A percentile compares a stretch with the other conserved stretches of the same genome.
phyloP scores from a whole-genome alignment of 345 rosid species.

The Murraya paniculata region DNA sequence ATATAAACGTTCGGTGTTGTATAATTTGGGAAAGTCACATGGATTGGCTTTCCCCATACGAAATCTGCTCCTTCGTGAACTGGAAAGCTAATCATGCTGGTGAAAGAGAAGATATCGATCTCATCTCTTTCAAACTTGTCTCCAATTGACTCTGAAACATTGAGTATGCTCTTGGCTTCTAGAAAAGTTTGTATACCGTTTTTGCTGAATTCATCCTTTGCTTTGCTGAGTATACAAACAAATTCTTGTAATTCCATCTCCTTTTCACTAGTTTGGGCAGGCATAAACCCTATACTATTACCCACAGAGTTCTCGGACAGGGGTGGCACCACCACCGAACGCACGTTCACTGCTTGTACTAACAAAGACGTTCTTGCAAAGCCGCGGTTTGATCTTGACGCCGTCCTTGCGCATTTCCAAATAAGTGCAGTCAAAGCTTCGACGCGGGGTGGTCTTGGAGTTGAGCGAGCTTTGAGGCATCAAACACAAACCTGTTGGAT shows the following conservation, averaged over 20 bases:
- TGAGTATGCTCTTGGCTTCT: constrained; percentile 5
- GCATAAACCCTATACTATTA: constrained; percentile 11
- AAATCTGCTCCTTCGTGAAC: constrained; percentile 29
- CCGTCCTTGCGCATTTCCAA: constrained; percentile 15
- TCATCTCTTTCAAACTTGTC: not conserved
- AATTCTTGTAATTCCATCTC: constrained; percentile 25
- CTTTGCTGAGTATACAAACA: constrained; percentile 16
- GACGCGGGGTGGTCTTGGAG: constrained; percentile 30
- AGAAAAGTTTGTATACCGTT: not conserved
- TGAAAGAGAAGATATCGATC: constrained; percentile 20
- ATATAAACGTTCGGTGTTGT: not conserved
- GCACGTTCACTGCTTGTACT: constrained; percentile 4
- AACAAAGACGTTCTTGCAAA: not conserved
- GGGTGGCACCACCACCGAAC: not conserved
- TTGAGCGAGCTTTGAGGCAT: constrained; percentile 19
- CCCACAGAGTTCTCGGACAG: constrained; percentile 1
- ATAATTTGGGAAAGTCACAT: not conserved
- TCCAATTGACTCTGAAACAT: constrained; percentile 14
- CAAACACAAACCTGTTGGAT: constrained; percentile 16
- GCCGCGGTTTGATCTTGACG: constrained; percentile 5
- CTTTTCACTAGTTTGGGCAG: constrained; percentile 23
- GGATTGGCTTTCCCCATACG: constrained; percentile 36
- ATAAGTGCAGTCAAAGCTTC: constrained; percentile 31
- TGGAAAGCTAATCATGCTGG: constrained; percentile 14
- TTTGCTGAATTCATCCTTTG: not conserved